phyloP scores from a whole-genome alignment of 2,329 filamentous ascomycete genomes.

The Coniochaeta ligniaria region DNA sequence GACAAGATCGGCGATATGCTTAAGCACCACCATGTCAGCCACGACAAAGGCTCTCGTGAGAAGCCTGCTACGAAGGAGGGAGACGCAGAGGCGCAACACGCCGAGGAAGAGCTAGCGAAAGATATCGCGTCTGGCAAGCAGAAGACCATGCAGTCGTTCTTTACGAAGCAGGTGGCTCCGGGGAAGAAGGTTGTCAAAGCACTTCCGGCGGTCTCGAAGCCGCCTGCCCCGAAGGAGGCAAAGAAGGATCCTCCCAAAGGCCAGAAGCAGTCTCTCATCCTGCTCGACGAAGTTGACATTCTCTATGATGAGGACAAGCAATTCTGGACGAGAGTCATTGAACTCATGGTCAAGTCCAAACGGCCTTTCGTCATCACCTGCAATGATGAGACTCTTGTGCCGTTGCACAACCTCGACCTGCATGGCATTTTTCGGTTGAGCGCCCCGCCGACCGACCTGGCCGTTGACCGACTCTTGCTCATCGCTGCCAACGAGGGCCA shows the following conservation, averaged over 20 bases:
- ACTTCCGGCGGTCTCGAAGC: slow-evolving; percentile 3
- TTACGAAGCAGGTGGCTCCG: slow-evolving; percentile 40
- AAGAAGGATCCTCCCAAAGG: slow-evolving; percentile 31
- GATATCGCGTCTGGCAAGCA: slow-evolving; percentile 65
- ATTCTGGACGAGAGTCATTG: slow-evolving; percentile 80
- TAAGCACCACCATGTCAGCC: slow-evolving; percentile 78
- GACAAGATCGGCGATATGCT: slow-evolving; percentile 97
- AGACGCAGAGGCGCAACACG: slow-evolving; percentile 20
- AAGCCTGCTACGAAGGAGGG: slow-evolving; percentile 14
- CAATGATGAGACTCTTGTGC: slow-evolving; percentile 81
- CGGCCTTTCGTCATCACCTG: slow-evolving; percentile 93
- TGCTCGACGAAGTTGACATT: slow-evolving; percentile 89
- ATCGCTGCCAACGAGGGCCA: slow-evolving; percentile 88
- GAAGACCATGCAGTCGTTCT: slow-evolving; percentile 74
- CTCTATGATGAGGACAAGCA: slow-evolving; percentile 93
- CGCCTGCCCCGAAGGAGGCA: slow-evolving; percentile 7
- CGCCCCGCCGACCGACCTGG: slow-evolving; percentile 56
- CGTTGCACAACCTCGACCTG: slow-evolving; percentile 64
- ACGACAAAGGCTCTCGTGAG: slow-evolving; percentile 26
- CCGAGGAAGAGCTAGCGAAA: slow-evolving; percentile 40
- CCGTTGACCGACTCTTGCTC: slow-evolving; percentile 73
- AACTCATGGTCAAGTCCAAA: slow-evolving; percentile 76
- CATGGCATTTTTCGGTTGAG: slow-evolving; percentile 78
- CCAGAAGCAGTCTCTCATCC: slow-evolving; percentile 90
- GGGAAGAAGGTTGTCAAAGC: slow-evolving; percentile 19